Percentiles rank a stretch among this genome's conserved stretches.
These are phyloP conservation scores for Stephanodiscus minutulus DNA, from an alignment of 108 stramenopile species.

Conservation along the genomic window DNA sequence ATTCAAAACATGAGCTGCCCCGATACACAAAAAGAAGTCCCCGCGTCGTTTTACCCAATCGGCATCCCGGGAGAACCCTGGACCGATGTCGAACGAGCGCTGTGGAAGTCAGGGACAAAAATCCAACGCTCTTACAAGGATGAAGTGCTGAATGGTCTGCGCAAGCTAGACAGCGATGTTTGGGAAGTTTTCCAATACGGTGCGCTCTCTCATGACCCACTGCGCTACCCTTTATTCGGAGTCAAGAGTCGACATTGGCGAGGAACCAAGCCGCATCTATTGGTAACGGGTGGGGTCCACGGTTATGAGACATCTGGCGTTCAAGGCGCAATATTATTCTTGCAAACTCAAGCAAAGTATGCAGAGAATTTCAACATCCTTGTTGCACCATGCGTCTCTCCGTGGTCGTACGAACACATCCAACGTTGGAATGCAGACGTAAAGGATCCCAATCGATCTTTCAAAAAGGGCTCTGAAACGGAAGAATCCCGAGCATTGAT, in stretches of 20 bases:
- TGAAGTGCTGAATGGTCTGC: constrained; percentile 50
- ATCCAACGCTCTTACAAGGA: constrained; percentile 58
- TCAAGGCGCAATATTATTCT: constrained; percentile 65
- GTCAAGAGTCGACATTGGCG: constrained; percentile 37
- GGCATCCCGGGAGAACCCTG: constrained; percentile 69
- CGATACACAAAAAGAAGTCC: no score
- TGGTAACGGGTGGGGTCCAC: constrained; percentile 80
- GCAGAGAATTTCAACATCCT: constrained; percentile 50
- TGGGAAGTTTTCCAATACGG: constrained; percentile 58
- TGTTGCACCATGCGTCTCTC: constrained; percentile 65
- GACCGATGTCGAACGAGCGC: constrained; percentile 46
- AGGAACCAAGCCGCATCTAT: constrained; percentile 34
- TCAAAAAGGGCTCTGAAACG: constrained; percentile 45
- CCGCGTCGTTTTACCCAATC: constrained; percentile 50
- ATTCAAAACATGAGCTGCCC: no score
- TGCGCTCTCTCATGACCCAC: constrained; percentile 22
- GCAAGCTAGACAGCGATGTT: constrained; percentile 10
- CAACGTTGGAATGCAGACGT: constrained; percentile 64
- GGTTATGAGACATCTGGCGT: constrained; percentile 84
- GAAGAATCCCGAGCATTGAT: constrained; percentile 59
- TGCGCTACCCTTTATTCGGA: constrained; percentile 50
- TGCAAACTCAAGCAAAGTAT: constrained; percentile 48
- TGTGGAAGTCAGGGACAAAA: constrained; percentile 48
- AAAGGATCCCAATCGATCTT: constrained; percentile 60
- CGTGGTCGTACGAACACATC: constrained; percentile 72